These are phyloP conservation scores for Metschnikowia shivogae DNA, from an alignment of 805 yeast species.

Conservation along the genomic window DNA sequence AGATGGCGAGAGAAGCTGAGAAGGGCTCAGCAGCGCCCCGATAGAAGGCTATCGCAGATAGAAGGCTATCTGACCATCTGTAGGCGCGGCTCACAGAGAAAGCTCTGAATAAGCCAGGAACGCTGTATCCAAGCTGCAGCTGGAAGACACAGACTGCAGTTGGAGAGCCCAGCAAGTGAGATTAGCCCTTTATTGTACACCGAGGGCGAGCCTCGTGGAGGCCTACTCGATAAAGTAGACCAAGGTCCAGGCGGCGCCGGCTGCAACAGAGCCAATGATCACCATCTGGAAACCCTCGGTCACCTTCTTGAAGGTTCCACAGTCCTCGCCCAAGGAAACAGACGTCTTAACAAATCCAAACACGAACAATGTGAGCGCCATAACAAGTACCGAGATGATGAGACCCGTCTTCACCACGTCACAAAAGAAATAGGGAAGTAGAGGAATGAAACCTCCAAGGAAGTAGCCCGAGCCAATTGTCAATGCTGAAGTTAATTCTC, in stretches of 20 bases:
- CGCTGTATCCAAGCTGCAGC: too few relatives aligned
- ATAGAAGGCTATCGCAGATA: too few relatives aligned
- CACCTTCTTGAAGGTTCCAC: constrained; percentile 55
- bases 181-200: constrained; percentile 1
- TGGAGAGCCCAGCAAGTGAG: too few relatives aligned
- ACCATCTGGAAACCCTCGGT: constrained; percentile 89
- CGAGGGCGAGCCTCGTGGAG: constrained; percentile 1
- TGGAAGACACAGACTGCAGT: too few relatives aligned
- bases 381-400: constrained; percentile 66
- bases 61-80: too few relatives aligned
- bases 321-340: constrained; percentile 77
- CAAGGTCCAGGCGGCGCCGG: constrained; percentile 93
- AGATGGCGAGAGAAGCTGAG: too few relatives aligned
- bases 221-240: constrained; percentile 66
- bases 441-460: constrained; percentile 88
- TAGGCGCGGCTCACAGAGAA: too few relatives aligned
- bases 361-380: constrained; percentile 79
- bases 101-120: too few relatives aligned
- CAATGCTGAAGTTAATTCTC: constrained; percentile 81
- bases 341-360: constrained; percentile 86
- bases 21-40: too few relatives aligned
- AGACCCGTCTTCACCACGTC: constrained; percentile 73
- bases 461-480: constrained; percentile 89
- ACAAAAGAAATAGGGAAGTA: constrained; percentile 86
- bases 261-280: constrained; percentile 94